Percentiles rank a stretch among this genome's conserved stretches.
Evolutionary conservation across 23 red algal species (phyloP).

Genomic region (Agarophyton chilense): DNA sequence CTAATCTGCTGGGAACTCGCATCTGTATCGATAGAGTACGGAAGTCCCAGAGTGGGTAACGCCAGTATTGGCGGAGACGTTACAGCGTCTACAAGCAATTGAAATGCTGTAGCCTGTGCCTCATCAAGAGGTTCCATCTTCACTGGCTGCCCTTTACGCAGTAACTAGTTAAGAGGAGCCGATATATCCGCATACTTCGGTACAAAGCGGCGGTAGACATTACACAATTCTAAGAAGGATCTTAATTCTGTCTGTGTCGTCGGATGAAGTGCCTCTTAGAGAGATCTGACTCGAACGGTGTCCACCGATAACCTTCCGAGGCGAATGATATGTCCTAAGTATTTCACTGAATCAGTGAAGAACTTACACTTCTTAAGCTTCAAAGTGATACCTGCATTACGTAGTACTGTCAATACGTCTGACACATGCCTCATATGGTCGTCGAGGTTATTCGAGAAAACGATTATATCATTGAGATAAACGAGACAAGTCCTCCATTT

Average conservation of each 20-base stretch:
- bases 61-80: not conserved
- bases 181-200: not conserved
- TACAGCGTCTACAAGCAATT: not conserved
- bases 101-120: not conserved
- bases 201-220: constrained; percentile 34
- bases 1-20: constrained; percentile 14
- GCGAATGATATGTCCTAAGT: constrained; percentile 48
- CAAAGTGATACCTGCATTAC: constrained; percentile 33
- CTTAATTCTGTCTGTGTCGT: constrained; percentile 21
- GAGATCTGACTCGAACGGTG: not conserved
- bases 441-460: constrained; percentile 15
- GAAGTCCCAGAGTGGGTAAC: not conserved
- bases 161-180: not conserved
- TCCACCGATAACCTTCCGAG: constrained; percentile 15
- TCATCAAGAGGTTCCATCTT: not conserved
- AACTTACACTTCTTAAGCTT: constrained; percentile 58
- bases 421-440: constrained; percentile 30
- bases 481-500: constrained; percentile 27
- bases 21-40: constrained; percentile 45
- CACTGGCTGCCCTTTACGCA: not conserved
- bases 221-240: constrained; percentile 2
- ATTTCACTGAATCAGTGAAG: constrained; percentile 12
- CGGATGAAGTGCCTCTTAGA: not conserved
- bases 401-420: constrained; percentile 27
- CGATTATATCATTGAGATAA: constrained; percentile 54